Evolutionary conservation across 2,329 filamentous ascomycete species (phyloP), one percentile per base, ranked within the genome.

Genomic region (Scedosporium apiospermum): DNA sequence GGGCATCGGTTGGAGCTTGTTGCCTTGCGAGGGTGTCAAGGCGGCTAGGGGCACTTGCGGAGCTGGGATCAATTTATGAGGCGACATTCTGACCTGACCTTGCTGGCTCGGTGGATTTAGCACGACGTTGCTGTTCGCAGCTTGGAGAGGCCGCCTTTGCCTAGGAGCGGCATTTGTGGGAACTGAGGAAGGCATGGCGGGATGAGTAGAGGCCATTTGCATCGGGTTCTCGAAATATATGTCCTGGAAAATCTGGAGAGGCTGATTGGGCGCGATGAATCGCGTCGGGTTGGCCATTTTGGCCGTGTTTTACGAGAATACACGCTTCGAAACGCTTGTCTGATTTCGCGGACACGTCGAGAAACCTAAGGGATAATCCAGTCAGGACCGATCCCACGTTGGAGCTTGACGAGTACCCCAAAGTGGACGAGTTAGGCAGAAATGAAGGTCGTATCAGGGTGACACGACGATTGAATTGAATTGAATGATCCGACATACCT

Each of bases 111-210:
- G 80, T 26, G 89, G 88, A 67, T 88, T 86, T 68, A 93, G 81
- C 63, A 87, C 76, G 68, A 88, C 81, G 74, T 89, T 89, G 65
- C 80, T 78, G 75, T 81, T 82, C 68, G 81, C 75, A 66, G 70
- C 77, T 67, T 77, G 75, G 10, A 83, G 73, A 30, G 81, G 78
- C 57, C 79, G 77, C 61, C 80, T 77, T n/a, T 42, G 30, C 49
- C 44, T 61, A 10, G 60, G 49, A 16, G 60, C 60, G 41, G 76
- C 72, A 27, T 78, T 76, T 65, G 78, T 82, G 60, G 76, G 71
- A 60, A 78, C 74, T 38, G 34, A 38, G 57, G 78, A 75, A 38
- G 81, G 81, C 81, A 85, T 84, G 44, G 81, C 80, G 53, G 81
- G 80, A 68, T 83, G 80, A 9, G 72, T 79, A 83, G 64, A 38